Base-by-base conservation (phyloP, 208 protist genomes). In the Trypanosoma brucei region DNA sequence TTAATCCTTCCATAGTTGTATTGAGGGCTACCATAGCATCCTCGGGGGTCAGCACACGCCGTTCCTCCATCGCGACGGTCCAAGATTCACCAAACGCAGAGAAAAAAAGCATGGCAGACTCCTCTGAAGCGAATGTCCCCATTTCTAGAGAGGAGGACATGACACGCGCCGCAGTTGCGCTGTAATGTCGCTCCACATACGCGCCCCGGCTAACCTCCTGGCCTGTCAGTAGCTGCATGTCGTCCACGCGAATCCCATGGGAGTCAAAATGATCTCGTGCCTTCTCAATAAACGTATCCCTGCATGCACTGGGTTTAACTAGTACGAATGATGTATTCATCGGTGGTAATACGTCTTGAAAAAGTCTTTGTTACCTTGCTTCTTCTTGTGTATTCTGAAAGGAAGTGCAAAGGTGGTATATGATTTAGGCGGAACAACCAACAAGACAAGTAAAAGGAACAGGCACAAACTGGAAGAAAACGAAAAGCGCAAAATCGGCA, bases 111-210 rank as follows among this genome's bases (percentile, higher is more conserved):
- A 81, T 75, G 58, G 84, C 65, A 14, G 68, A 58, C 36, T 76
- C 72, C 37, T 76, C 76, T 31, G 59, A 65, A 46, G 72, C 69
- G 55, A 85, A 57, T 36, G 68, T 61, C 2, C 62, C 65, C 49
- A 83, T 31, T 42, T 70, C 62, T 14, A 49, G 55, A 3, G 75
- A 83, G 31, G 69, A 51, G 9, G 72, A 70, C 9, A 58, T 48
- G 55, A 82, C 74, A 67, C 86, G 81, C 56, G 60, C 62, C 30
- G 69, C 60, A 11, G 77, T 71, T 38, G 74, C 65, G 51, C 74
- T 78, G 65, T 86, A 93, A 58, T 94, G 81, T 42, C 73, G 65
- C 44, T 89, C 81, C n/a, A 91, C 74, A 57, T 74, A 72, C 9
- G 71, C 55, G 30, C 75, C 68, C 46, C 65, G 62, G 36, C 71